These are phyloP conservation scores for Euphorbia schlechtendalii DNA, from an alignment of 441 rosid species.

Conservation along the genomic window DNA sequence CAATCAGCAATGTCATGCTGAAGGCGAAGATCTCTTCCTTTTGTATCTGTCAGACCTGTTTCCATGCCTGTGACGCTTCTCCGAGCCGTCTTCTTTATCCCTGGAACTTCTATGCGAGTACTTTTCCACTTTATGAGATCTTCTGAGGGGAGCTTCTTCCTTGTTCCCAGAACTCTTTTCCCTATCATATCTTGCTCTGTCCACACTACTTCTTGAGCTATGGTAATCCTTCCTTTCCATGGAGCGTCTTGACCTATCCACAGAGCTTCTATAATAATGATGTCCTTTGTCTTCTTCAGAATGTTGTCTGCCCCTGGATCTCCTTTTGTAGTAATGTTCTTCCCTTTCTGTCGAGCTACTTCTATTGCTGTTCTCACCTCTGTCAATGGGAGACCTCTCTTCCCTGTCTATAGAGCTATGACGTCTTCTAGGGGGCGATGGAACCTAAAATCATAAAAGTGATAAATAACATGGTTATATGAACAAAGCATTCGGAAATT, in stretches of 20 bases:
- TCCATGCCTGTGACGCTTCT: conserved; percentile 18
- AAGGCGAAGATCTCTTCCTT: conserved; percentile 14
- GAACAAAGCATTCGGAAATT: background rate
- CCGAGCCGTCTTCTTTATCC: conserved; percentile 19
- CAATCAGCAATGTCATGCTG: conserved; percentile 17
- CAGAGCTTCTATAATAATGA: conserved; percentile 17
- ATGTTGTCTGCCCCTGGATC: conserved; percentile 21
- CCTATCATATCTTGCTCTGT: conserved; percentile 26
- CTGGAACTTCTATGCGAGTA: conserved; percentile 20
- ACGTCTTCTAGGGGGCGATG: conserved; percentile 77
- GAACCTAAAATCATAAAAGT: conserved; percentile 41
- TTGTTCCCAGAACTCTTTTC: conserved; percentile 22
- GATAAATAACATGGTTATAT: conserved; percentile 5
- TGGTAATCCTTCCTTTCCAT: conserved; percentile 27
- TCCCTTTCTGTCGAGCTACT: conserved; percentile 25
- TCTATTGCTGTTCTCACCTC: no score
- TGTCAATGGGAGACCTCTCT: conserved; percentile 19
- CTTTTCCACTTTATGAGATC: background rate
- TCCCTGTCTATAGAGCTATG: conserved; percentile 31
- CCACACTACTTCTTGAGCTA: conserved; percentile 24
- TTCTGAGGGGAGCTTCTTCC: conserved; percentile 19
- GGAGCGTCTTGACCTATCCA: conserved; percentile 21
- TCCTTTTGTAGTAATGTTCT: conserved; percentile 17
- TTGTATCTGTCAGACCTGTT: conserved; percentile 17
- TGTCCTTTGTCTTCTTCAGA: conserved; percentile 35